Base-by-base conservation (phyloP, 83 land plant genomes). In the Picea engelmannii region DNA sequence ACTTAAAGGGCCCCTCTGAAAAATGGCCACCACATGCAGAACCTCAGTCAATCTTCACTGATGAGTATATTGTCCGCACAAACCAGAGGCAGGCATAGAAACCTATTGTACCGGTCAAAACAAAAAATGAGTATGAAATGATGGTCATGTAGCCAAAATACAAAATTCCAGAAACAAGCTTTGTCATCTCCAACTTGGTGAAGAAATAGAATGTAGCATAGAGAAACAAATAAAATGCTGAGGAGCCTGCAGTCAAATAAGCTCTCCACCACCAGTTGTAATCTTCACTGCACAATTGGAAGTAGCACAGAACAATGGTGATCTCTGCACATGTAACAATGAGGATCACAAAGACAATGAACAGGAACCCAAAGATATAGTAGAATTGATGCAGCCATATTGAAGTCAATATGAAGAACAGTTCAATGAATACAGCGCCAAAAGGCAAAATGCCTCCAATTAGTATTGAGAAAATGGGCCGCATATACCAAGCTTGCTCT, bases 261-360 rank as follows among this genome's bases (percentile, higher is more conserved):
- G 95, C 85, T 78, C 95, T 91, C 91, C 95, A 89, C 95, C 95
- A 91, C 93, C 95, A 93, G 80, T 91, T 82, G 61, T 91, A 93
- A 73, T 92, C 94, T 73, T 92, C 94, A 85, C 94, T 92, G 90
- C 94, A 92, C 66, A 92, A 66, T 87, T 92, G 94, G 87, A 92
- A 92, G 86, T 92, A 92, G 88, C 94, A 90, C 59, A 92, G 94
- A 63, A 92, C 94, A 27, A 92, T 88, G 0, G 92, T 88, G 52
- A 92, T 92, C 87, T 92, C 94, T 0, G 92, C 94, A 78, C 93
- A 93, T 16, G 95, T 93, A 79, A 93, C 88, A 20, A 93, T 38
- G 17, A 93, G 90, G 81, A 93, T 93, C n/a, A 92, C 87, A 71
- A 92, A 92, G 38, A 92, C 95, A 13, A 91, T 91, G 90, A 93